Evolutionary conservation across 176 grass and related monocot genomes (phyloP).

Genomic region (Neostapfia colusana): DNA sequence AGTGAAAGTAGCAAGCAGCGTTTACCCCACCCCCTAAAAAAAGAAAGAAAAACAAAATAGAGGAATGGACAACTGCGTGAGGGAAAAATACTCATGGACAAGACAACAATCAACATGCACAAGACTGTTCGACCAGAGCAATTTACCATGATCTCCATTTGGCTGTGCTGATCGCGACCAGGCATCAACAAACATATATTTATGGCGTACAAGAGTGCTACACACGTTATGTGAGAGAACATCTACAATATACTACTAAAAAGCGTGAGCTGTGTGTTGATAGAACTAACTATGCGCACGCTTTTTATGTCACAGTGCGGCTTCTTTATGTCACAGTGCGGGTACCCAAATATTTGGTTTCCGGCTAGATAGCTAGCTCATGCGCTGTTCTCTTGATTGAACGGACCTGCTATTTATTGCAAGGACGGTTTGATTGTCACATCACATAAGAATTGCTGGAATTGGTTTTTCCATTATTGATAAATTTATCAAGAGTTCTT

Average conservation of each 20-base stretch:
- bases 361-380: background rate
- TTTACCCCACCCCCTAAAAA: background rate
- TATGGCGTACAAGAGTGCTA: constrained; percentile 20
- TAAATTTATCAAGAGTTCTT: too few relatives aligned
- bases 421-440: too few relatives aligned
- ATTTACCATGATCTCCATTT: background rate
- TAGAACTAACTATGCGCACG: background rate
- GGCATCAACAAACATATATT: constrained; percentile 44
- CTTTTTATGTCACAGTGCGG: too few relatives aligned
- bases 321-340: background rate
- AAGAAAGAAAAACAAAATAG: background rate
- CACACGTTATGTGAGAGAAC: background rate
- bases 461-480: too few relatives aligned
- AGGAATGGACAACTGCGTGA: too few relatives aligned
- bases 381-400: background rate
- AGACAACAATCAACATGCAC: too few relatives aligned
- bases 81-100: too few relatives aligned
- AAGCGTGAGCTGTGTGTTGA: background rate
- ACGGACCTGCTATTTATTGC: constrained; percentile 44
- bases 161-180: constrained; percentile 28
- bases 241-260: too few relatives aligned
- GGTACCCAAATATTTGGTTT: constrained; percentile 16
- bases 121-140: too few relatives aligned
- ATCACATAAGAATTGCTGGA: too few relatives aligned
- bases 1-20: background rate